phyloP scores from a whole-genome alignment of 306 rosid genomes.

The Gastrolobium villosum region DNA sequence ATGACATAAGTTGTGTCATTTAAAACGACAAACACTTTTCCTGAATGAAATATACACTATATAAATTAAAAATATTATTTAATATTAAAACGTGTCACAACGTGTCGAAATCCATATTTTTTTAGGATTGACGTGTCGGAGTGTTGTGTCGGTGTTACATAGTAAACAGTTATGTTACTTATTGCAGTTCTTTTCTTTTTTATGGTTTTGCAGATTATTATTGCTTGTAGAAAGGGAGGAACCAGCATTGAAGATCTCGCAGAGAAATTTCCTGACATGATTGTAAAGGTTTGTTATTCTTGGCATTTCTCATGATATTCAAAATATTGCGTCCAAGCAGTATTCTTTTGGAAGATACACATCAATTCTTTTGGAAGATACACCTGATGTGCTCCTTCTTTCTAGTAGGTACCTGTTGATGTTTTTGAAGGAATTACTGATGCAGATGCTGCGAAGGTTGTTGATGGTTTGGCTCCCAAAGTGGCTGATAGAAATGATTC shows the following conservation, averaged over 20 bases:
- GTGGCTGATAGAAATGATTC: conserved; percentile 77
- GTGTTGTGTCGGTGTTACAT: no score
- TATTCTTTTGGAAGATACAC: no score
- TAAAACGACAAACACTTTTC: no score
- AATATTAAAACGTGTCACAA: no score
- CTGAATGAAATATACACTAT: no score
- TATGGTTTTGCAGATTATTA: conserved; percentile 72
- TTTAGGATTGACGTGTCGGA: no score
- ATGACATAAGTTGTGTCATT: no score
- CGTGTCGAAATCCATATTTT: no score
- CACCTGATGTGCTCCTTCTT: conserved; percentile 47
- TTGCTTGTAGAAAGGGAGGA: conserved; percentile 98
- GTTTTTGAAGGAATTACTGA: conserved; percentile 94
- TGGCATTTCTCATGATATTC: conserved; percentile 41
- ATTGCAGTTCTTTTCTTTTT: conserved; percentile 11
- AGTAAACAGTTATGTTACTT: conserved; percentile 27
- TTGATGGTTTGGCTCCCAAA: conserved; percentile 94
- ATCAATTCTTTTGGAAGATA: no score
- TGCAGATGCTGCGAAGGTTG: conserved; percentile 95
- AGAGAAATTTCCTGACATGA: conserved; percentile 96
- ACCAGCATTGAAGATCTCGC: conserved; percentile 99
- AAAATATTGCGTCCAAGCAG: conserved; percentile 13
- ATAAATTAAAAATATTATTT: no score
- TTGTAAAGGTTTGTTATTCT: conserved; percentile 71
- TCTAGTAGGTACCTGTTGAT: conserved; percentile 87